Evolutionary conservation across 2,329 filamentous ascomycete species (phyloP), one percentile per base, ranked within the genome.

Genomic region (Aspergillus sp.): DNA sequence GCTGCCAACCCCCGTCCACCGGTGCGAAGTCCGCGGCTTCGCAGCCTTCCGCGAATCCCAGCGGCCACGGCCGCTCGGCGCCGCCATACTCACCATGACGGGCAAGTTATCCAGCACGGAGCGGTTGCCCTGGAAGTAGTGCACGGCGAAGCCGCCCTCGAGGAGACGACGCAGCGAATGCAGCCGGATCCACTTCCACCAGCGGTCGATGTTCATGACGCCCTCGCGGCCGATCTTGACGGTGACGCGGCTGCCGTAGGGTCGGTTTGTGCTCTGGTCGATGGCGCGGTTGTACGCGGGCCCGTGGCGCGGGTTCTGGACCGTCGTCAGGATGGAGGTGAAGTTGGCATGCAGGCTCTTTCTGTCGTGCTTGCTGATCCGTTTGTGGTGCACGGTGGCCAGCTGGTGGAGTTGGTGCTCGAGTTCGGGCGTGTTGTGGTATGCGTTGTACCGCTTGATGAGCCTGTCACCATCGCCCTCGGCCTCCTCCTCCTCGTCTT

Each of bases 121-220:
- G 39, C 70, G 64, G 47, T 80, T 80, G 27, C 67, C 63, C 48
- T 76, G 68, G 32, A 55, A 64, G 49, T 78, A 80, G 57, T 81
- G 77, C 31, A 67, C 67, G 28, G 75, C 55, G 43, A 81, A 78
- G 0, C 77, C 77, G 10, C 72, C 70, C 36, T 74, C 72, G 25
- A 83, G 58, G 17, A 78, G 60, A 24, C 78, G 60, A 48, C 75
- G 69, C 33, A 84, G 57, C 3, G 71, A 70, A 39, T 77, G 73
- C 31, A 82, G 57, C 17, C 78, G 66, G 44, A 75, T 67, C 45
- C 82, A 62, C 56, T 84, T 84, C 80, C 80, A 84, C 80, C 80
- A 85, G 42, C 72, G 71, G 54, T 84, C 78, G 31, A 84, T 75
- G 31, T 64, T 69, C 64, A 83, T 72, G 33, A 71, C 67, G 2